Conservation (phyloP, 1,139 yeast genomes). For the Blastobotrys niveus region DNA sequence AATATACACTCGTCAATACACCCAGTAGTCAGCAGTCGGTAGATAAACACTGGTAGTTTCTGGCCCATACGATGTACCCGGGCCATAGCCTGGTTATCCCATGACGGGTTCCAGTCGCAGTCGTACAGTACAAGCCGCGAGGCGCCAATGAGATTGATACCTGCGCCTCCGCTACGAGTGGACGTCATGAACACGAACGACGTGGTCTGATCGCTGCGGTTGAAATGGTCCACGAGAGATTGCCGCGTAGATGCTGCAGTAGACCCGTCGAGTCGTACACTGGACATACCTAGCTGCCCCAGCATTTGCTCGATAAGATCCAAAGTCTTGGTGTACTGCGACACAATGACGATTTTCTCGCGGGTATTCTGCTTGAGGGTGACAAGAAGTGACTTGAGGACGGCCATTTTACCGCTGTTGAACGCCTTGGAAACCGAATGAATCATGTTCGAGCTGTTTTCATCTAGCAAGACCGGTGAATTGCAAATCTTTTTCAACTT, state of each 20-base stretch:
- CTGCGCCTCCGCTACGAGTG: constrained; percentile 93
- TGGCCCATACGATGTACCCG: constrained; percentile 95
- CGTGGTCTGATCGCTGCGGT: constrained; percentile 41
- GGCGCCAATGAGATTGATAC: constrained; percentile 85
- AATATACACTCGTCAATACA: constrained; percentile 91
- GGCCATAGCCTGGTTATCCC: constrained; percentile 94
- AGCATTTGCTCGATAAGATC: constrained; percentile 65
- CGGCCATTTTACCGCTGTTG: constrained; percentile 34
- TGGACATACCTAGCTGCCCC: constrained; percentile 43
- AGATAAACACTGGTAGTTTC: constrained; percentile 66
- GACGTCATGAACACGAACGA: constrained; percentile 71
- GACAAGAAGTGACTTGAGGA: constrained; percentile 31
- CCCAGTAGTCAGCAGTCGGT: constrained; percentile 68
- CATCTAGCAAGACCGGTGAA: constrained; percentile 59
- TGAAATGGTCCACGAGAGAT: constrained; percentile 62
- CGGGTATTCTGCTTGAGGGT: constrained; percentile 34
- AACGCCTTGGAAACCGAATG: constrained; percentile 5
- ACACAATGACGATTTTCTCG: constrained; percentile 80
- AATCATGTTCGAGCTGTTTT: constrained; percentile 17
- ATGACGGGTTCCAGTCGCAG: constrained; percentile 93
- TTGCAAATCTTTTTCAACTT: constrained; percentile 77
- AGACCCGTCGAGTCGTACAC: constrained; percentile 74
- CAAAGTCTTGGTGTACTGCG: constrained; percentile 83
- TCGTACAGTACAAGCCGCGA: constrained; percentile 78
- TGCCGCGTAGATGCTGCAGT: constrained; percentile 66